Conservation (phyloP, 1,284 basidiomycete species). For the Fomitopsis schrenkii region DNA sequence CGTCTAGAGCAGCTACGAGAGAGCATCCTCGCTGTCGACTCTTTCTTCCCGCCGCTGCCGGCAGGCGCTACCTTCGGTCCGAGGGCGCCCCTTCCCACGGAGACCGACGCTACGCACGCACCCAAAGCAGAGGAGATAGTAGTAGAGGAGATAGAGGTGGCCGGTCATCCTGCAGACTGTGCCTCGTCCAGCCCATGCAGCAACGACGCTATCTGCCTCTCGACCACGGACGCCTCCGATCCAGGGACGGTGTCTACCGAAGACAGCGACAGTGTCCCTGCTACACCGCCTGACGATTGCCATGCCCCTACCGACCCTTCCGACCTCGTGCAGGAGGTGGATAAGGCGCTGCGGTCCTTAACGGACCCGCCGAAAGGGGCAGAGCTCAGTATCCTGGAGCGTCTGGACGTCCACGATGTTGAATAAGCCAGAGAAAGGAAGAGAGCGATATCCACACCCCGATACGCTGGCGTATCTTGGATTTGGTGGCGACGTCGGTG, state of each 20-base stretch:
- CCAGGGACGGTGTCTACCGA: background rate
- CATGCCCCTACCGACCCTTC: background rate
- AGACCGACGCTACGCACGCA: background rate
- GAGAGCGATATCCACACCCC: too few species aligned
- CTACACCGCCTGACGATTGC: background rate
- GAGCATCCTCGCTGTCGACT: conserved; percentile 54
- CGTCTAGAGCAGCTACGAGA: conserved; percentile 57
- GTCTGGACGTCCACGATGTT: background rate
- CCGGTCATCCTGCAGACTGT: background rate
- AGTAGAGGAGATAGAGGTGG: background rate
- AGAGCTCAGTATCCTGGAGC: background rate
- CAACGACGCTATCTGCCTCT: too few species aligned
- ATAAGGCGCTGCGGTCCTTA: background rate
- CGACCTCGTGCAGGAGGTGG: background rate
- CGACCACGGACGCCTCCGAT: background rate
- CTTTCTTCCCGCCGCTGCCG: conserved; percentile 49
- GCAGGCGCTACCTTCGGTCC: background rate
- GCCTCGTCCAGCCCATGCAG: background rate
- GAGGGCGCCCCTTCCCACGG: background rate
- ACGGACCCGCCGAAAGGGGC: background rate
- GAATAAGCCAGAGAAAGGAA: background rate
- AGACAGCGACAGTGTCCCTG: background rate
- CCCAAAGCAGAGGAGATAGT: background rate
- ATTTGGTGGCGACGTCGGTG: background rate
- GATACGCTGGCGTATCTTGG: background rate